Conservation (phyloP, 768 basidiomycete species). For the Arthromyces matolae region DNA sequence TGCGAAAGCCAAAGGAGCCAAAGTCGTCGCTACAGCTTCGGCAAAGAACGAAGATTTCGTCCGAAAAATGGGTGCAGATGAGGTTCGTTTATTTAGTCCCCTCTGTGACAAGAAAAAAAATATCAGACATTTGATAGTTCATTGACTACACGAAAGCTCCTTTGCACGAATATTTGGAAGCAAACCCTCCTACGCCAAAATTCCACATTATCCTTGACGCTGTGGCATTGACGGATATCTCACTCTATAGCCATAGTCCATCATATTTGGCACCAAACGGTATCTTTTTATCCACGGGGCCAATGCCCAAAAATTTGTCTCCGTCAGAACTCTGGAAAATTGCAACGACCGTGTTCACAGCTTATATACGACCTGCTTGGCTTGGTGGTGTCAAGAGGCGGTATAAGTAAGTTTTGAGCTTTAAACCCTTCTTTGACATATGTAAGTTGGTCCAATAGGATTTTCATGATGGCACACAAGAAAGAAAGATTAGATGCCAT, state of each 20-base stretch:
- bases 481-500: conserved; percentile 33
- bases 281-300: conserved; percentile 50
- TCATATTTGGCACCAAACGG: conserved; percentile 54
- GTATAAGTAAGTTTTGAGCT: conserved; percentile 37
- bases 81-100: conserved; percentile 34
- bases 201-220: conserved; percentile 62
- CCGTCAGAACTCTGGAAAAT: conserved; percentile 30
- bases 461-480: conserved; percentile 29
- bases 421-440: not conserved
- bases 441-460: conserved; percentile 19
- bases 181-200: conserved; percentile 43
- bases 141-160: conserved; percentile 59
- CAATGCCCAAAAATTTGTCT: conserved; percentile 31
- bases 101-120: not conserved
- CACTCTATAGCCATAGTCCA: conserved; percentile 47
- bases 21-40: conserved; percentile 59
- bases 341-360: conserved; percentile 30
- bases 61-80: conserved; percentile 59
- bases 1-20: conserved; percentile 60
- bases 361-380: conserved; percentile 38
- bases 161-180: conserved; percentile 41
- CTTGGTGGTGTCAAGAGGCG: conserved; percentile 49
- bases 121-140: conserved; percentile 31
- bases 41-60: conserved; percentile 57
- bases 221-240: conserved; percentile 44